These are phyloP conservation scores for Thermothielavioides terrestris DNA, from an alignment of 495 filamentous ascomycete genomes.

Conservation along the genomic window DNA sequence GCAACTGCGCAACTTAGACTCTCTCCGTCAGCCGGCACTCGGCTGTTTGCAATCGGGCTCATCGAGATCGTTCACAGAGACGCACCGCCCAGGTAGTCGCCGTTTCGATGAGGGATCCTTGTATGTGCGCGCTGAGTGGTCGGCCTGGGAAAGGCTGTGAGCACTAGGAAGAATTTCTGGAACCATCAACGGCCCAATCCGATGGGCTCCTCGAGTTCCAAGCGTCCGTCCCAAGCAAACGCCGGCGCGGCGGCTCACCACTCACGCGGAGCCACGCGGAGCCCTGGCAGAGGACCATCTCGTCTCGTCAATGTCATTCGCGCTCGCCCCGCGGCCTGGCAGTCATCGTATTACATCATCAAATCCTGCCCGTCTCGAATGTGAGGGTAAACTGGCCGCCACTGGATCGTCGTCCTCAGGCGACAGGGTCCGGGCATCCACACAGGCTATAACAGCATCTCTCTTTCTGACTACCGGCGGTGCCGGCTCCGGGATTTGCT, in stretches of 20 bases:
- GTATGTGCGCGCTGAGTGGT: conserved; percentile 7
- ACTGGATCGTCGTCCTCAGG: too few relatives aligned
- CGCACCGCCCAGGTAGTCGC: too few relatives aligned
- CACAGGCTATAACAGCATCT: too few relatives aligned
- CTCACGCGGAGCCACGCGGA: conserved; percentile 3
- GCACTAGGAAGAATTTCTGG: conserved; percentile 17
- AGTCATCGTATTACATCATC: neutral
- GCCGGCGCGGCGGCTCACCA: neutral
- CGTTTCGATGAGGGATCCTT: too few relatives aligned
- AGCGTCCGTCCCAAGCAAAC: neutral
- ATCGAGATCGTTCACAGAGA: neutral
- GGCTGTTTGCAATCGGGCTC: neutral
- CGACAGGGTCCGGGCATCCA: too few relatives aligned
- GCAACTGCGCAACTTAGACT: neutral
- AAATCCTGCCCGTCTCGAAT: too few relatives aligned
- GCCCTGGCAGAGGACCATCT: neutral
- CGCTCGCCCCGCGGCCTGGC: too few relatives aligned
- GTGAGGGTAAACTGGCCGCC: too few relatives aligned
- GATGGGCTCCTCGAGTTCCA: neutral
- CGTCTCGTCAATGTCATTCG: neutral
- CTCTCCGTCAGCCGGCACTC: neutral
- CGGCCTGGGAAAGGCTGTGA: conserved; percentile 3
- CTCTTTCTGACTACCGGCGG: too few relatives aligned
- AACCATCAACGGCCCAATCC: conserved; percentile 7
- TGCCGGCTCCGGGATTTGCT: neutral